Evolutionary conservation across 805 yeast species (phyloP), one percentile per base, ranked within the genome.

Genomic region (Barnettozyma botsteinii): DNA sequence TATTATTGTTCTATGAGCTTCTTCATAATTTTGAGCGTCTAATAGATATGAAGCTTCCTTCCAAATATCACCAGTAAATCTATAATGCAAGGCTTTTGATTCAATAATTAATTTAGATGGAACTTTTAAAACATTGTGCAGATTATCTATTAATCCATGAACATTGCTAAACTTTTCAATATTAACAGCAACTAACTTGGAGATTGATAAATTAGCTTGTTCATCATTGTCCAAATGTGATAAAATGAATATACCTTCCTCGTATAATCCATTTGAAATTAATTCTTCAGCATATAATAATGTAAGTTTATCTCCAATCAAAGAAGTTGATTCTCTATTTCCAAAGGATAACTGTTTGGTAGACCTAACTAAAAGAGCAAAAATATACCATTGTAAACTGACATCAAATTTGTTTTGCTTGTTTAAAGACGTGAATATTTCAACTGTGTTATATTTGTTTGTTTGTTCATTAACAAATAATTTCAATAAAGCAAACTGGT

Each of bases 1-100:
- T 8, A 79, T 50, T 4, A 85, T 60, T 1, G 76, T 62, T 2
- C 61, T 55, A 52, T 85, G 93, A 0, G 96, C 95, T 29, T 75
- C 78, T 0, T 61, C 66, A 65, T 74, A 75, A 36, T 72, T 57
- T 10, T 65, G 67, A 0, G 95, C 95, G 11, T 66, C 69, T 1
- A 86, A 60, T 33, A 82, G 70, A 22, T 80, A 75, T 33, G 70
- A 65, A 1, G 80, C 77, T 49, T 86, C 87, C 13, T 71, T 65
- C 62, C 79, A 67, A 48, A 66, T 72, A 36, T 82, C 72, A 3
- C 73, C 77, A 8, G 53, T 43, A 31, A 67, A 64, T 35, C 72
- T 70, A 43, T 76, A 75, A 27, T 69, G 60, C 17, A 74, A 62
- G 0, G 96, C 89, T 26, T 77, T 65, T 0, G 88, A 75, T 45